Percentiles rank a stretch among this genome's conserved stretches.
Evolutionary conservation across 495 filamentous ascomycete genomes (phyloP).

Genomic region (Aspergillus conjunctus): DNA sequence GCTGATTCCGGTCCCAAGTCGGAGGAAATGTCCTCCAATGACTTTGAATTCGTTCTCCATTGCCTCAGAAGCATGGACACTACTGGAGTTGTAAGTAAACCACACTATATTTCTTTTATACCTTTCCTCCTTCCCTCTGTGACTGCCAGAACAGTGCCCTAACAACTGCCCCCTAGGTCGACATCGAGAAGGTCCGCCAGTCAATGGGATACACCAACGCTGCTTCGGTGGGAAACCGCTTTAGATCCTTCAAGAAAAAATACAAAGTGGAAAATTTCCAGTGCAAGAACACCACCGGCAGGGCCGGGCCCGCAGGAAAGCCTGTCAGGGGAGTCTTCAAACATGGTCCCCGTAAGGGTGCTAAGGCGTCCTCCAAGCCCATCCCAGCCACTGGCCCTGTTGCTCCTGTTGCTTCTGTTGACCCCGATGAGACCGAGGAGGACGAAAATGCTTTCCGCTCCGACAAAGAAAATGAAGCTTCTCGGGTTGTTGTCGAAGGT

Average conservation of each 20-base stretch:
- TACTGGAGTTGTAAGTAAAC: constrained; percentile 16
- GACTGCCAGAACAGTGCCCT: background rate
- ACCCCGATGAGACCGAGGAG: background rate
- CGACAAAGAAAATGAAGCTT: background rate
- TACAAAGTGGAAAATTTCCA: constrained; percentile 29
- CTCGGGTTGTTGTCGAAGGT: background rate
- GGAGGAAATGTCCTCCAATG: constrained; percentile 10
- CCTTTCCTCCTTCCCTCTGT: background rate
- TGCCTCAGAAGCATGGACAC: constrained; percentile 22
- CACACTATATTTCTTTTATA: background rate
- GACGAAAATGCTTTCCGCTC: background rate
- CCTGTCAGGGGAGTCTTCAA: background rate
- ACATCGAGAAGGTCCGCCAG: constrained; percentile 27
- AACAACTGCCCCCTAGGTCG: constrained; percentile 26
- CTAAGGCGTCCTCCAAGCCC: constrained; percentile 6
- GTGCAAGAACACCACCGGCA: constrained; percentile 7
- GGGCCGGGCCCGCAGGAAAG: background rate
- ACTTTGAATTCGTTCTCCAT: constrained; percentile 23
- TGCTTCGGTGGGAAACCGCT: constrained; percentile 35
- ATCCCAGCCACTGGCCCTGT: constrained; percentile 1
- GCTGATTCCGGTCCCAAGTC: background rate
- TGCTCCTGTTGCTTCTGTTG: background rate
- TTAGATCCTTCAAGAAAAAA: constrained; percentile 31
- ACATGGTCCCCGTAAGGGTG: constrained; percentile 10
- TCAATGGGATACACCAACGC: constrained; percentile 36